These are phyloP conservation scores for Aspergillus flavus DNA, from an alignment of 2,329 filamentous ascomycete species.

Conservation along the genomic window DNA sequence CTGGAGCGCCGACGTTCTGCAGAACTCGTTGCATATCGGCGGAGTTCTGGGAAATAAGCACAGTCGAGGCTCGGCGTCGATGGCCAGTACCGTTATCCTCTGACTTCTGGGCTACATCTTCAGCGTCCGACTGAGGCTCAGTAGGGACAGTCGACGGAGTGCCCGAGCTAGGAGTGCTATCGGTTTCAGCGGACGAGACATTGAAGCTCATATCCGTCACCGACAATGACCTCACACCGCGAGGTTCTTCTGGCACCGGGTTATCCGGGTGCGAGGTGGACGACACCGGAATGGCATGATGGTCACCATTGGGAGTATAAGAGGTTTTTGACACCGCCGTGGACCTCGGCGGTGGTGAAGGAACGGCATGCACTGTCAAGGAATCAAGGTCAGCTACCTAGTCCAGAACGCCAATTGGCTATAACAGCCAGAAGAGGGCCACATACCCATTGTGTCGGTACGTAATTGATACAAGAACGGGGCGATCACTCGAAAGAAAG, in stretches of 20 bases:
- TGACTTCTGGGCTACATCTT: slow-evolving; percentile 25
- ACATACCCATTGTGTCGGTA: slow-evolving; percentile 13
- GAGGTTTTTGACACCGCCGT: slow-evolving; percentile 26
- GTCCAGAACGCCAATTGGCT: background rate
- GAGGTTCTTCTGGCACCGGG: slow-evolving; percentile 52
- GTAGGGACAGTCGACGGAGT: slow-evolving; percentile 47
- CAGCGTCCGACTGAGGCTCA: slow-evolving; percentile 41
- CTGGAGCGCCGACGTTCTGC: slow-evolving; percentile 54
- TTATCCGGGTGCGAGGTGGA: slow-evolving; percentile 51
- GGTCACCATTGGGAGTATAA: slow-evolving; percentile 27
- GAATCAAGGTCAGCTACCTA: background rate
- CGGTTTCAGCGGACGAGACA: slow-evolving; percentile 31
- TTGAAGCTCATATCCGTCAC: slow-evolving; percentile 37
- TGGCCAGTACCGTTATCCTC: slow-evolving; percentile 27
- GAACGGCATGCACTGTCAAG: slow-evolving; percentile 35
- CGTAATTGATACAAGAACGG: background rate
- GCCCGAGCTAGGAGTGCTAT: slow-evolving; percentile 40
- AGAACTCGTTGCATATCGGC: slow-evolving; percentile 62
- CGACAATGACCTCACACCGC: slow-evolving; percentile 38
- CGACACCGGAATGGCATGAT: slow-evolving; percentile 38
- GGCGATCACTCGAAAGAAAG: background rate
- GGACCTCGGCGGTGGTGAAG: slow-evolving; percentile 28
- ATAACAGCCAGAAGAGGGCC: slow-evolving; percentile 3
- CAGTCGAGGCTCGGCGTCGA: slow-evolving; percentile 49
- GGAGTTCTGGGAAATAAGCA: slow-evolving; percentile 59